phyloP scores from a whole-genome alignment of 202 grass and related monocot genomes.

The Dendrocalamus latiflorus region DNA sequence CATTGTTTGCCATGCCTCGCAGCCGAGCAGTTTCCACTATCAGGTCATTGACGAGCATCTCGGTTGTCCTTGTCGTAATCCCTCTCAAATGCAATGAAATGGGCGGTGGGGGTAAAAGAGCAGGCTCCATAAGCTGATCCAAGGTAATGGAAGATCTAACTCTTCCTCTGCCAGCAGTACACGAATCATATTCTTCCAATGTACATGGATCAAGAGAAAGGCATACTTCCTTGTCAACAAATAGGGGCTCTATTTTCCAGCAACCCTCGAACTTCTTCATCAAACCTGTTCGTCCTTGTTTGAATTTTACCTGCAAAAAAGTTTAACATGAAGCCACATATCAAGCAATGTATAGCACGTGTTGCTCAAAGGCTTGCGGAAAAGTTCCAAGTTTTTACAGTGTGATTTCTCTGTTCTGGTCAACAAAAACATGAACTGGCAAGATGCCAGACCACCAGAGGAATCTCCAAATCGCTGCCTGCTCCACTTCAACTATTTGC shows the following conservation, averaged over 20 bases:
- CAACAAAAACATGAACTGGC: constrained; percentile 83
- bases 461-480: constrained; percentile 85
- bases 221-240: constrained; percentile 53
- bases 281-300: constrained; percentile 71
- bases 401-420: constrained; percentile 79
- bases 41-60: constrained; percentile 79
- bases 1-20: constrained; percentile 24
- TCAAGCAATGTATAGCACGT: not conserved
- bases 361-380: not conserved
- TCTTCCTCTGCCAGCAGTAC: constrained; percentile 54
- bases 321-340: not conserved
- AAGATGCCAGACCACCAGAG: constrained; percentile 95
- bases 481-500: constrained; percentile 86
- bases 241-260: constrained; percentile 79
- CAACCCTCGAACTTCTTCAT: constrained; percentile 87
- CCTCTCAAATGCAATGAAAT: constrained; percentile 94
- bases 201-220: constrained; percentile 37
- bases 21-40: constrained; percentile 60
- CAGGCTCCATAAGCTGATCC: constrained; percentile 71
- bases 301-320: constrained; percentile 66
- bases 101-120: constrained; percentile 57
- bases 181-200: constrained; percentile 52
- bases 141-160: constrained; percentile 73
- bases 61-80: constrained; percentile 68
- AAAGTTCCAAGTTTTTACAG: constrained; percentile 46